These are phyloP conservation scores for Cicer chorassanicum DNA, from an alignment of 306 rosid genomes.

Conservation along the genomic window DNA sequence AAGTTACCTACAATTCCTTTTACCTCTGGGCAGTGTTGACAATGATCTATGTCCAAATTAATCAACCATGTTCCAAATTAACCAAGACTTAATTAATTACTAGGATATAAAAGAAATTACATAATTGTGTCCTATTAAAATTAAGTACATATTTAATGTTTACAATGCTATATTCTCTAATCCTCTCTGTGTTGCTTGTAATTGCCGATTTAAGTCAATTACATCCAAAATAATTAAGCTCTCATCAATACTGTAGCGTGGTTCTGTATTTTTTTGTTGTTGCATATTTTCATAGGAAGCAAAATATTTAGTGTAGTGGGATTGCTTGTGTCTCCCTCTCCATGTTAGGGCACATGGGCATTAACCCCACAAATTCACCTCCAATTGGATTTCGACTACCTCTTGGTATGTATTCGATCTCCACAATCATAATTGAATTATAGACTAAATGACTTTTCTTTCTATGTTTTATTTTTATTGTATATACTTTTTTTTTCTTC, in stretches of 20 bases:
- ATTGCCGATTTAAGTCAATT: constrained; percentile 22
- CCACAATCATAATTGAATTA: not conserved
- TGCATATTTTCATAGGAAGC: not conserved
- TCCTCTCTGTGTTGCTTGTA: constrained; percentile 37
- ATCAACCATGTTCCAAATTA: too few species aligned
- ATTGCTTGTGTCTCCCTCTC: not conserved
- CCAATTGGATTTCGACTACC: not conserved
- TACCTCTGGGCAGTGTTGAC: not conserved
- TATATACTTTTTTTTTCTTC: not conserved
- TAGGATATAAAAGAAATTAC: too few species aligned
- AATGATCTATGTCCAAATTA: not conserved
- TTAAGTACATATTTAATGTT: too few species aligned
- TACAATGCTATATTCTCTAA: constrained; percentile 2
- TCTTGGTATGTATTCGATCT: not conserved
- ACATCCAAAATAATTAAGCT: constrained; percentile 18
- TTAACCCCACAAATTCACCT: constrained; percentile 27
- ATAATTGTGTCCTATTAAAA: not conserved
- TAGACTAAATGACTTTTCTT: not conserved
- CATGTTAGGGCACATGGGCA: constrained; percentile 44
- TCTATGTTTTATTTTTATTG: not conserved
- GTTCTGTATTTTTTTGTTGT: too few species aligned
- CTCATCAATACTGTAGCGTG: constrained; percentile 25
- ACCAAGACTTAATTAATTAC: too few species aligned
- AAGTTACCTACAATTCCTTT: constrained; percentile 14
- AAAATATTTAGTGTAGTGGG: not conserved